Evolutionary conservation across 179 eudicot genomes (phyloP).

Genomic region (Monotropa hypopitys): DNA sequence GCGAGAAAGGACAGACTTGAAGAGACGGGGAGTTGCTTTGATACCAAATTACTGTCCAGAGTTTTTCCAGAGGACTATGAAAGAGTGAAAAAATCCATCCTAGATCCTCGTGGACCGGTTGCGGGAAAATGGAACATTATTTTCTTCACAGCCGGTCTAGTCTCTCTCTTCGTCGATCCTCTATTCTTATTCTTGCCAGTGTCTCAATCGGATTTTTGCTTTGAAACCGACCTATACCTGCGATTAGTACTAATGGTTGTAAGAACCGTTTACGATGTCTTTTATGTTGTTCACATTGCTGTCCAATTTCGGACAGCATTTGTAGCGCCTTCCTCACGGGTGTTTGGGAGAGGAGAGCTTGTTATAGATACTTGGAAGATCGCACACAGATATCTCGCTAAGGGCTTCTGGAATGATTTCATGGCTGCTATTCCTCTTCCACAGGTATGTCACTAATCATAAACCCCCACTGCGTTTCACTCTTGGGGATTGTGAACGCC

Average conservation of each 20-base stretch:
- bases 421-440: constrained; percentile 71
- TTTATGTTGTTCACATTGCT: constrained; percentile 43
- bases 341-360: constrained; percentile 72
- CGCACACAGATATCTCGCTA: constrained; percentile 31
- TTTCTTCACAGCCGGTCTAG: constrained; percentile 41
- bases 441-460: constrained; percentile 24
- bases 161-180: constrained; percentile 59
- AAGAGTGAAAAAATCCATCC: constrained; percentile 29
- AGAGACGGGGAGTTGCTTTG: constrained; percentile 18
- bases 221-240: constrained; percentile 23
- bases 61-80: constrained; percentile 51
- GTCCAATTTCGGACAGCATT: constrained; percentile 55
- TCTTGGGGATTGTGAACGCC: neutral
- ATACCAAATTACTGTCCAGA: constrained; percentile 31
- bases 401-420: constrained; percentile 41
- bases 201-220: constrained; percentile 27
- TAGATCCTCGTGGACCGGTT: constrained; percentile 49
- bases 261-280: constrained; percentile 39
- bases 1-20: constrained; percentile 2
- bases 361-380: constrained; percentile 47
- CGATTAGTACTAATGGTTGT: constrained; percentile 32
- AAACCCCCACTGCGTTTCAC: neutral
- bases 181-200: constrained; percentile 52
- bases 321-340: constrained; percentile 64
- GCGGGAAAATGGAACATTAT: constrained; percentile 47